These are phyloP conservation scores for Avena atlantica DNA, from an alignment of 176 grass and related monocot genomes.

Conservation along the genomic window DNA sequence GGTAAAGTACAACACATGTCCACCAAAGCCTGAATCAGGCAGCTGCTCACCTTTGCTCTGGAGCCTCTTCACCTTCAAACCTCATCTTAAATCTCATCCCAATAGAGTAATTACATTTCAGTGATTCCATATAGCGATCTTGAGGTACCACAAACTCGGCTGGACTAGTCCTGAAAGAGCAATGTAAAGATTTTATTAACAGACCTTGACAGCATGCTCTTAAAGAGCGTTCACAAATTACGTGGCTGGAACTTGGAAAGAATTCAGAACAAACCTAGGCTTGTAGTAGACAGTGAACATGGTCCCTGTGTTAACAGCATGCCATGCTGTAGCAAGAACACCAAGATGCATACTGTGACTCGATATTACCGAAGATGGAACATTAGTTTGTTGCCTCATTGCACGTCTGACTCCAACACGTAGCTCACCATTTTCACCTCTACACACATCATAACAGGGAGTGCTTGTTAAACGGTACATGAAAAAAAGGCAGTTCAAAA, in stretches of 20 bases:
- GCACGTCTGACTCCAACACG: slow-evolving; percentile 94
- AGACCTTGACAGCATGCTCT: not conserved
- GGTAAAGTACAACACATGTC: slow-evolving; percentile 35
- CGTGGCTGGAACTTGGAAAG: not conserved
- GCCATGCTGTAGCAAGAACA: slow-evolving; percentile 98
- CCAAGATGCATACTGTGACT: slow-evolving; percentile 99
- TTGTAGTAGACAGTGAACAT: slow-evolving; percentile 98
- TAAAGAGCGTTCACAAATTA: not conserved
- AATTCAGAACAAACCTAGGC: slow-evolving; percentile 65
- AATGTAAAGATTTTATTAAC: slow-evolving; percentile 35
- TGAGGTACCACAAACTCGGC: slow-evolving; percentile 86
- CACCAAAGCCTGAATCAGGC: not conserved
- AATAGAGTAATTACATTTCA: slow-evolving; percentile 77
- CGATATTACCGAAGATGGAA: slow-evolving; percentile 97
- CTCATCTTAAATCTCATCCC: slow-evolving; percentile 99
- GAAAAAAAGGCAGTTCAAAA: not conserved
- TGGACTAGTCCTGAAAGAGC: slow-evolving; percentile 76
- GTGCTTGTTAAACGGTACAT: not conserved
- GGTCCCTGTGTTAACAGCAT: slow-evolving; percentile 85
- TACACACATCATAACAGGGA: slow-evolving; percentile 11
- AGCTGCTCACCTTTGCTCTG: slow-evolving; percentile 76
- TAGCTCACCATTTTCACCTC: slow-evolving; percentile 88
- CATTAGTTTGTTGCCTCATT: slow-evolving; percentile 88
- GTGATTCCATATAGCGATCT: slow-evolving; percentile 74
- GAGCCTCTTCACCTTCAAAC: slow-evolving; percentile 98